phyloP scores from a whole-genome alignment of 129 eudicot genomes.

The Escallonia herrerae region DNA sequence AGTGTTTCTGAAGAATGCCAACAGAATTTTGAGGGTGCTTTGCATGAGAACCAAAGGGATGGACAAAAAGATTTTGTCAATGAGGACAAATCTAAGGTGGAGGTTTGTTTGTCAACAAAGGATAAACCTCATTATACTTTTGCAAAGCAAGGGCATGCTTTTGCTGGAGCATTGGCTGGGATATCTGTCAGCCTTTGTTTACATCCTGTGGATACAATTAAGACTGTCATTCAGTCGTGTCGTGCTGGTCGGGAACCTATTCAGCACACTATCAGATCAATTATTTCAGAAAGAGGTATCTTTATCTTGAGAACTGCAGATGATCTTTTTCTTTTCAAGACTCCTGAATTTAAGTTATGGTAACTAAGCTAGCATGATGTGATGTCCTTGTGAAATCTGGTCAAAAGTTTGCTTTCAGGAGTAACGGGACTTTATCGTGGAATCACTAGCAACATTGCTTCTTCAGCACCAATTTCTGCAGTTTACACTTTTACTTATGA shows the following conservation, averaged over 20 bases:
- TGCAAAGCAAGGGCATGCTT: conserved; percentile 90
- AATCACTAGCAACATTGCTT: conserved; percentile 70
- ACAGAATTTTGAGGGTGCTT: conserved; percentile 12
- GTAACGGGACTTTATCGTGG: conserved; percentile 87
- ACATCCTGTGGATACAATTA: conserved; percentile 92
- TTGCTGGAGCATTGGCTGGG: conserved; percentile 97
- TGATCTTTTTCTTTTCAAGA: neutral
- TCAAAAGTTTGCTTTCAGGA: conserved; percentile 35
- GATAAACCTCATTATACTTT: conserved; percentile 28
- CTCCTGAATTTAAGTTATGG: neutral
- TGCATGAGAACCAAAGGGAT: conserved; percentile 17
- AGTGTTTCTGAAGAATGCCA: conserved; percentile 9
- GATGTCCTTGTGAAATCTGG: conserved; percentile 4
- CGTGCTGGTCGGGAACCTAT: conserved; percentile 55
- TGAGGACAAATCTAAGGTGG: conserved; percentile 16
- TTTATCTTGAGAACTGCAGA: neutral
- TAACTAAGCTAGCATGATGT: conserved; percentile 4
- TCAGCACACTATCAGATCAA: conserved; percentile 48
- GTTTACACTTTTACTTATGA: conserved; percentile 94
- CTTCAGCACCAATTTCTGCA: conserved; percentile 97
- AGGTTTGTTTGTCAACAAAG: conserved; percentile 15
- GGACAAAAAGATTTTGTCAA: conserved; percentile 13
- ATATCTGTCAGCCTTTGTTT: conserved; percentile 81
- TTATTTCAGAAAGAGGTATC: conserved; percentile 82
- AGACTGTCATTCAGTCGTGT: conserved; percentile 86